Evolutionary conservation across 2,329 filamentous ascomycete genomes (phyloP).

Genomic region (Colletotrichum cereale): DNA sequence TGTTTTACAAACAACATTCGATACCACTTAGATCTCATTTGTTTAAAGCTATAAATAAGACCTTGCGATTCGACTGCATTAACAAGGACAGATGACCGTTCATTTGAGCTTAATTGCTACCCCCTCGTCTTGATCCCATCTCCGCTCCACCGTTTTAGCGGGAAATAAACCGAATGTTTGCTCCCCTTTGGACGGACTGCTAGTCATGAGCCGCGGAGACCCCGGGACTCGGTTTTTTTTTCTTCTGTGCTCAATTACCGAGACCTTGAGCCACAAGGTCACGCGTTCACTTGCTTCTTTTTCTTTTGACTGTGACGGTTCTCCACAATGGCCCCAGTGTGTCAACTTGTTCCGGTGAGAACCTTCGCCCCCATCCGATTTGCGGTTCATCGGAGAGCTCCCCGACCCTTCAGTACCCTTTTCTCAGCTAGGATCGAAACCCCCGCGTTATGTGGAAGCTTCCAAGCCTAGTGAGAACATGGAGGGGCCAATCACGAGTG

Average conservation of each 20-base stretch:
- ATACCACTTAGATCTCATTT: slow-evolving; percentile 30
- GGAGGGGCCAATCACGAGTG: background rate
- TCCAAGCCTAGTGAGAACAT: background rate
- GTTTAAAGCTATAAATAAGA: background rate
- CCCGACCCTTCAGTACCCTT: background rate
- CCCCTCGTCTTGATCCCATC: background rate
- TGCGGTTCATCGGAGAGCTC: background rate
- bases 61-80: background rate
- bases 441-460: slow-evolving; percentile 4
- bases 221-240: slow-evolving; percentile 19
- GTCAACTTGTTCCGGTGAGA: background rate
- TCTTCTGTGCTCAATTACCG: background rate
- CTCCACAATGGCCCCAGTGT: slow-evolving; percentile 16
- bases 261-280: slow-evolving; percentile 18
- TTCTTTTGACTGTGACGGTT: background rate
- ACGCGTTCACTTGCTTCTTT: slow-evolving; percentile 6
- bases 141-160: slow-evolving; percentile 12
- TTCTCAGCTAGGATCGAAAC: background rate
- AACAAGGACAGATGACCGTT: background rate
- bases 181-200: slow-evolving; percentile 4
- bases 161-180: slow-evolving; percentile 16
- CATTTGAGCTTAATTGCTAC: slow-evolving; percentile 18
- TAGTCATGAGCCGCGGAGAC: slow-evolving; percentile 32
- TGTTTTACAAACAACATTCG: background rate
- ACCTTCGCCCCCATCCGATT: background rate